Percentiles rank a stretch among this genome's conserved stretches.
Evolutionary conservation across 2,329 filamentous ascomycete species (phyloP).

Genomic region (Emergomyces orientalis): DNA sequence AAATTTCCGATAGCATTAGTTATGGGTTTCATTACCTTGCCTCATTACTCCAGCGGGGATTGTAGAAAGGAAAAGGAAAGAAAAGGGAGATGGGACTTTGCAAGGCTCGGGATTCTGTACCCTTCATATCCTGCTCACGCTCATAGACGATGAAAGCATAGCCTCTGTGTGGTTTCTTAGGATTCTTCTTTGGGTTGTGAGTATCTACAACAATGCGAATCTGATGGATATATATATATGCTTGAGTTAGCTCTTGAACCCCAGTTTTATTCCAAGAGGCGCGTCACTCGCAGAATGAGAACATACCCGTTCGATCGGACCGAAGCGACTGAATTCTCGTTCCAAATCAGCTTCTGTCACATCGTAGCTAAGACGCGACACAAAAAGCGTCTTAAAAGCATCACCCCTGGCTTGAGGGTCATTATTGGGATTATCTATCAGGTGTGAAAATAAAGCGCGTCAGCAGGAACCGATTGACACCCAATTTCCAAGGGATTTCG

Average conservation of each 20-base stretch:
- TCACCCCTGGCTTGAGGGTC: conserved; percentile 87
- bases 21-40: conserved; percentile 21
- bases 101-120: conserved; percentile 48
- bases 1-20: conserved; percentile 28
- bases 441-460: conserved; percentile 4
- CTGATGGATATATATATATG: conserved; percentile 37
- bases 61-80: neutral
- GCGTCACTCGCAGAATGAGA: neutral
- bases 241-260: conserved; percentile 18
- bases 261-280: neutral
- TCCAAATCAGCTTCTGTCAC: conserved; percentile 83
- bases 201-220: conserved; percentile 81
- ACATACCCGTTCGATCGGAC: conserved; percentile 80
- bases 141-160: conserved; percentile 98
- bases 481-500: neutral
- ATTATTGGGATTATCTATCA: conserved; percentile 65
- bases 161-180: conserved; percentile 72
- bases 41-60: conserved; percentile 14
- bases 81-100: conserved; percentile 29
- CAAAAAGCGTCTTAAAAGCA: conserved; percentile 89
- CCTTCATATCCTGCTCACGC: conserved; percentile 97
- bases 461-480: neutral
- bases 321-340: conserved; percentile 85
- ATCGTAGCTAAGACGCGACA: conserved; percentile 81
- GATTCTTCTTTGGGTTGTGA: conserved; percentile 68